phyloP scores from a whole-genome alignment of 2,329 filamentous ascomycete genomes.

The Hawksworthiomyces lignivorus region DNA sequence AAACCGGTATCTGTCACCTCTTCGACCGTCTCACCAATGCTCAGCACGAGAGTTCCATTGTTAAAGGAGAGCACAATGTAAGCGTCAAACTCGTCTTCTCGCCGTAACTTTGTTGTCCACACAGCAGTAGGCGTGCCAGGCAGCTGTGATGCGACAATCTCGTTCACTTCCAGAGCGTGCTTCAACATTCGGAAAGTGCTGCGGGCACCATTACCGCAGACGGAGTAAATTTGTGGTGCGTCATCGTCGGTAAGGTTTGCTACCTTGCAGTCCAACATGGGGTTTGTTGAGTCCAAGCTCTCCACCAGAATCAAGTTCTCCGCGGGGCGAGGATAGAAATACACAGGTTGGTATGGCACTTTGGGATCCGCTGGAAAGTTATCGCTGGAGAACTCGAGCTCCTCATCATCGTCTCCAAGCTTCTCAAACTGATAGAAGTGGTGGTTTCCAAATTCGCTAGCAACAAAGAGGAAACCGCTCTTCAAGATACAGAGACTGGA shows the following conservation, averaged over 20 bases:
- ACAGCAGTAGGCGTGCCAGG: slow-evolving; percentile 84
- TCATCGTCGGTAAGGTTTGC: slow-evolving; percentile 87
- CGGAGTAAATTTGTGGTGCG: slow-evolving; percentile 90
- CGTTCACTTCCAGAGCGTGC: slow-evolving; percentile 85
- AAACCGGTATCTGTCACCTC: slow-evolving; percentile 94
- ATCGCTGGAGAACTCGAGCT: slow-evolving; percentile 78
- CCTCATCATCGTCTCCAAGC: slow-evolving; percentile 88
- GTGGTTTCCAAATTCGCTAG: slow-evolving; percentile 87
- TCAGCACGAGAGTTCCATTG: slow-evolving; percentile 83
- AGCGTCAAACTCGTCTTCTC: slow-evolving; percentile 76
- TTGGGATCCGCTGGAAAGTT: slow-evolving; percentile 69
- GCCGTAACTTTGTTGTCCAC: slow-evolving; percentile 87
- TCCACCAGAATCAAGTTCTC: slow-evolving; percentile 82
- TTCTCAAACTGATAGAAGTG: slow-evolving; percentile 97
- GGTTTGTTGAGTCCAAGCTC: slow-evolving; percentile 81
- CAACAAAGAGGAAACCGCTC: slow-evolving; percentile 89
- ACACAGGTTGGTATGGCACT: slow-evolving; percentile 67
- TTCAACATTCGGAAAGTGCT: slow-evolving; percentile 89
- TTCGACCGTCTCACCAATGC: slow-evolving; percentile 94
- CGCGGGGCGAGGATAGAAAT: slow-evolving; percentile 71
- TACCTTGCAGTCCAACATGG: slow-evolving; percentile 83
- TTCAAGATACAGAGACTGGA: slow-evolving; percentile 87
- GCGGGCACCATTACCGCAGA: slow-evolving; percentile 80
- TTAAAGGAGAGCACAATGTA: slow-evolving; percentile 94
- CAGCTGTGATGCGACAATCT: slow-evolving; percentile 90